phyloP scores from a whole-genome alignment of 2,329 filamentous ascomycete species.

The Alternaria triticina region DNA sequence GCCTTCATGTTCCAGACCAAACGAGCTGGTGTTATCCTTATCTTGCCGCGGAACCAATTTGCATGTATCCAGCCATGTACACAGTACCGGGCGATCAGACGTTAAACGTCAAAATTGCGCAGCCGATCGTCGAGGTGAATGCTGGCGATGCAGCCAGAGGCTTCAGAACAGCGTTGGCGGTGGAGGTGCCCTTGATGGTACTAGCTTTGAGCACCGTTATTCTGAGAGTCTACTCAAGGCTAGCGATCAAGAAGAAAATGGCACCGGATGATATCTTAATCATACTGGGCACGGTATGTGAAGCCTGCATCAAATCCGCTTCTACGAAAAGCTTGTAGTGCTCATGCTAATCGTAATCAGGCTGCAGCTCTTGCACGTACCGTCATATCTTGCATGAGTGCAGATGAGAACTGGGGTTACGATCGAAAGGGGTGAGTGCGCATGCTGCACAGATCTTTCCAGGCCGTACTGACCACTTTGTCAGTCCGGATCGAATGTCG shows the following conservation, averaged over 20 bases:
- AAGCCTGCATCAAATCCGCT: not conserved
- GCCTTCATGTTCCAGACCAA: not conserved
- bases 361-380: slow-evolving; percentile 29
- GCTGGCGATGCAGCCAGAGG: slow-evolving; percentile 9
- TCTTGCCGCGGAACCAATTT: not conserved
- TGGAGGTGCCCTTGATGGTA: slow-evolving; percentile 36
- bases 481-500: slow-evolving; percentile 22
- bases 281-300: slow-evolving; percentile 25
- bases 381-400: slow-evolving; percentile 36
- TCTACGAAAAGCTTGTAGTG: not conserved
- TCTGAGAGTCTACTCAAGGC: slow-evolving; percentile 31
- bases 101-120: not conserved
- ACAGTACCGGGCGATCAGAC: not conserved
- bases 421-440: slow-evolving; percentile 30
- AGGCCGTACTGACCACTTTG: not conserved
- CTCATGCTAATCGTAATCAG: slow-evolving; percentile 16
- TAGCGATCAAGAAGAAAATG: slow-evolving; percentile 31
- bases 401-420: slow-evolving; percentile 31
- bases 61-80: slow-evolving; percentile 4
- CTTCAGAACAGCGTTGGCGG: slow-evolving; percentile 23
- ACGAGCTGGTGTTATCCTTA: not conserved
- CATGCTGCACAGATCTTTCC: not conserved
- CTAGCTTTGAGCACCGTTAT: slow-evolving; percentile 29
- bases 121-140: slow-evolving; percentile 4
- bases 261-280: slow-evolving; percentile 34